Evolutionary conservation across 352 stramenopile species (phyloP).

Genomic region (Saprolegnia diclina): DNA sequence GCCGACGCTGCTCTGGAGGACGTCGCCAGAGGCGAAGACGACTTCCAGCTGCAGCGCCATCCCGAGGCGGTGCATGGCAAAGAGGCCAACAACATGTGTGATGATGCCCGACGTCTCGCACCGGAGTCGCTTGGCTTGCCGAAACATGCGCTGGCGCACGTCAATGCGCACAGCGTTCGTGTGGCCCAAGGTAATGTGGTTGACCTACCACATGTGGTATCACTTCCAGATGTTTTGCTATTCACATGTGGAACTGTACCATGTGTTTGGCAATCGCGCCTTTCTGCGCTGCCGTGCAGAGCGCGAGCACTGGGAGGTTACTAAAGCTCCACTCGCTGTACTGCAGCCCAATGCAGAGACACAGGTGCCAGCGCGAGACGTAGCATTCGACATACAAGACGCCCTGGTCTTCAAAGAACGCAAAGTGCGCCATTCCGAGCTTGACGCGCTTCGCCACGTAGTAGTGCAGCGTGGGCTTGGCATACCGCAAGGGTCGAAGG

Average conservation of each 20-base stretch:
- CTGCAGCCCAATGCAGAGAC: conserved; percentile 19
- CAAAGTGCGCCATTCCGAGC: conserved; percentile 22
- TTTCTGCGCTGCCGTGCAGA: not conserved
- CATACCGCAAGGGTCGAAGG: conserved; percentile 14
- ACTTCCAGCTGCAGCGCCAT: conserved; percentile 19
- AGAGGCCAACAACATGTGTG: not conserved
- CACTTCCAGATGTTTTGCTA: not conserved
- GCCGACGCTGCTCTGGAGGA: not conserved
- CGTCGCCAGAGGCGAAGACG: conserved; percentile 1
- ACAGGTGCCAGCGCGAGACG: conserved; percentile 21
- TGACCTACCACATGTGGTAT: not conserved
- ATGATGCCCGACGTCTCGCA: not conserved
- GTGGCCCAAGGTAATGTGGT: conserved; percentile 15
- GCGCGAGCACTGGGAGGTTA: not conserved
- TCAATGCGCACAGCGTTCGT: conserved; percentile 6
- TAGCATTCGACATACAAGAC: conserved; percentile 24
- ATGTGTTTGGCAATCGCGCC: conserved; percentile 25
- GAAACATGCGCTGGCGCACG: conserved; percentile 10
- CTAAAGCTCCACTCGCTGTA: conserved; percentile 21
- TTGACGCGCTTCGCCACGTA: conserved; percentile 24
- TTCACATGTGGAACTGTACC: not conserved
- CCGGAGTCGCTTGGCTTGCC: conserved; percentile 13
- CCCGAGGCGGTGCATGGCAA: not conserved
- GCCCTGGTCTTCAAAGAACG: conserved; percentile 26
- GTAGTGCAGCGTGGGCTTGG: conserved; percentile 9